Percentiles rank a stretch among this genome's conserved stretches.
These are phyloP conservation scores for Eucalyptus albens DNA, from an alignment of 345 rosid species.

Conservation along the genomic window DNA sequence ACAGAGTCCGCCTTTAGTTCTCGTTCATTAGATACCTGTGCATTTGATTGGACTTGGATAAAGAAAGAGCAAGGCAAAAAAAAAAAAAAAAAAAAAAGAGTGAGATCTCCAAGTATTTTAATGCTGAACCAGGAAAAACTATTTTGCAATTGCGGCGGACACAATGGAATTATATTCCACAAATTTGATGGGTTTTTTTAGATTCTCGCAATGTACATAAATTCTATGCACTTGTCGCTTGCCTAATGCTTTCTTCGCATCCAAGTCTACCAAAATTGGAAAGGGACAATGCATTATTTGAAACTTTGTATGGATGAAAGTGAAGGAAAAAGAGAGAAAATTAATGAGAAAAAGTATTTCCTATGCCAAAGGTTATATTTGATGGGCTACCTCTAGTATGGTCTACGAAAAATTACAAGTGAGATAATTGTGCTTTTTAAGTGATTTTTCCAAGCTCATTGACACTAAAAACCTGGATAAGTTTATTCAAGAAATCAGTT, in stretches of 20 bases:
- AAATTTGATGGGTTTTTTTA: background rate
- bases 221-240: background rate
- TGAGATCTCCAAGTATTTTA: background rate
- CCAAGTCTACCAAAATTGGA: background rate
- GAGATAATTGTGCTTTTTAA: background rate
- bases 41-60: background rate
- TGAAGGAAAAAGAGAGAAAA: background rate
- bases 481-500: background rate
- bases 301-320: background rate
- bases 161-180: background rate
- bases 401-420: background rate
- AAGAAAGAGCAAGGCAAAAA: background rate
- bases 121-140: background rate
- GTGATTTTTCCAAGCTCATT: background rate
- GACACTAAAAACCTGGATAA: background rate
- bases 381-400: background rate
- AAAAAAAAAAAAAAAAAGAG: background rate
- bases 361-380: background rate
- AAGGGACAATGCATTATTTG: background rate
- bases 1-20: background rate
- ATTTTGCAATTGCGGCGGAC: background rate
- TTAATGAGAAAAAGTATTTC: background rate
- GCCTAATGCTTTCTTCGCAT: background rate
- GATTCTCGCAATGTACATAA: background rate
- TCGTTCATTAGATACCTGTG: background rate